These are phyloP conservation scores for Meripilus lineatus DNA, from an alignment of 1,284 basidiomycete species.

Conservation along the genomic window DNA sequence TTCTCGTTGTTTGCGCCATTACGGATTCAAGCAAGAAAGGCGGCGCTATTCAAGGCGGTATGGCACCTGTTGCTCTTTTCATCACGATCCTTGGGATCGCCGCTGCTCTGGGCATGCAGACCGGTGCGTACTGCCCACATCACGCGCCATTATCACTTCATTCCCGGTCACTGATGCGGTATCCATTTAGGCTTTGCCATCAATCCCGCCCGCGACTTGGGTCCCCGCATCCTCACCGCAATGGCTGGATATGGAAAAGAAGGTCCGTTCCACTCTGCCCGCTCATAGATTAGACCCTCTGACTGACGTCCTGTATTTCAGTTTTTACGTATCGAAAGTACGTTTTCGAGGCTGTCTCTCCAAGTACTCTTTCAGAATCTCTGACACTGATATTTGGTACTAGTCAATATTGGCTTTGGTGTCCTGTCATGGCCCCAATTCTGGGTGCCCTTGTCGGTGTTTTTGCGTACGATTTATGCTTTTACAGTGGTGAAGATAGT, in stretches of 20 bases:
- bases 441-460: conserved; percentile 56
- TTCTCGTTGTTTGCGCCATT: conserved; percentile 39
- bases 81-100: conserved; percentile 51
- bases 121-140: conserved; percentile 28
- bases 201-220: conserved; percentile 17
- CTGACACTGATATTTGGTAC: conserved; percentile 11
- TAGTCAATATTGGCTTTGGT: conserved; percentile 77
- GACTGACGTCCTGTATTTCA: conserved; percentile 16
- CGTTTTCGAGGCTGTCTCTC: conserved; percentile 8
- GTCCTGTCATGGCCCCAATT: conserved; percentile 55
- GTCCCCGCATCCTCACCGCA: conserved; percentile 15
- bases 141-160: no score
- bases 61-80: conserved; percentile 53
- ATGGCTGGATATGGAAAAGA: conserved; percentile 13
- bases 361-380: background rate
- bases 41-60: conserved; percentile 36
- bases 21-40: conserved; percentile 47
- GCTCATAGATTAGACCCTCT: no score
- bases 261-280: conserved; percentile 38
- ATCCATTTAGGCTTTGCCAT: conserved; percentile 14
- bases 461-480: conserved; percentile 47
- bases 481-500: conserved; percentile 51
- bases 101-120: conserved; percentile 51
- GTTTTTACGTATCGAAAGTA: conserved; percentile 40
- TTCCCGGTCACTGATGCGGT: background rate